These are phyloP conservation scores for Protomyces pachydermus DNA, from an alignment of 1,139 yeast species.

Conservation along the genomic window DNA sequence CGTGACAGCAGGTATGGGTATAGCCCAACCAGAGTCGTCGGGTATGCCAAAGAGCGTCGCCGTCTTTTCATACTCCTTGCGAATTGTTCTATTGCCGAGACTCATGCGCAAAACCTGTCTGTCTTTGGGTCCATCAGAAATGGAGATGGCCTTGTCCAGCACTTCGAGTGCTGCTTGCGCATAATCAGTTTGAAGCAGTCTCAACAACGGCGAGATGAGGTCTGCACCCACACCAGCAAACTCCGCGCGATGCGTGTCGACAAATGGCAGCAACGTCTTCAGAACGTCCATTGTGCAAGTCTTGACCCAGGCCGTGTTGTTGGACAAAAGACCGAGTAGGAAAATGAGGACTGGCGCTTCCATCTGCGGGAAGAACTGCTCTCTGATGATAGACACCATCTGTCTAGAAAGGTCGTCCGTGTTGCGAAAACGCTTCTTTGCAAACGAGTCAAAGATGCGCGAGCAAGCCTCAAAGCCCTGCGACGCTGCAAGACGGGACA, in stretches of 20 bases:
- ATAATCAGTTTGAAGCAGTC: slow-evolving; percentile 75
- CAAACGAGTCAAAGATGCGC: slow-evolving; percentile 67
- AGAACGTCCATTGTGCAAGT: slow-evolving; percentile 71
- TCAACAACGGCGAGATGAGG: slow-evolving; percentile 77
- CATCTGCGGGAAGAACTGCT: slow-evolving; percentile 65
- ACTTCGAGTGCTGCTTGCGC: slow-evolving; percentile 88
- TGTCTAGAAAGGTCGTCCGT: slow-evolving; percentile 85
- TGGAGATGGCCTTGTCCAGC: slow-evolving; percentile 73
- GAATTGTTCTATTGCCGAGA: slow-evolving; percentile 71
- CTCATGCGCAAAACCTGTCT: slow-evolving; percentile 88
- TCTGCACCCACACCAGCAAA: slow-evolving; percentile 93
- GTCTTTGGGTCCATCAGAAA: slow-evolving; percentile 88
- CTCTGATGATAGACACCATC: slow-evolving; percentile 61
- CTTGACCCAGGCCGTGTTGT: slow-evolving; percentile 72
- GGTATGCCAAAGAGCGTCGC: slow-evolving; percentile 94
- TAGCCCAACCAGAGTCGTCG: slow-evolving; percentile 96
- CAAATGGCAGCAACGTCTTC: slow-evolving; percentile 66
- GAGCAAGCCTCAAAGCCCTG: slow-evolving; percentile 58
- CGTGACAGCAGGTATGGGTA: slow-evolving; percentile 88
- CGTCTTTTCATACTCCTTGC: slow-evolving; percentile 76
- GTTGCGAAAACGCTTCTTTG: slow-evolving; percentile 74
- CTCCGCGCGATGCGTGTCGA: slow-evolving; percentile 72
- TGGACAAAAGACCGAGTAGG: slow-evolving; percentile 70
- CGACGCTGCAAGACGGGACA: slow-evolving; percentile 58
- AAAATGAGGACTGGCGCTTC: slow-evolving; percentile 73